Percentiles rank a stretch among this genome's conserved stretches.
These are phyloP conservation scores for Lactarius sanguifluus DNA, from an alignment of 768 basidiomycete genomes.

Conservation along the genomic window DNA sequence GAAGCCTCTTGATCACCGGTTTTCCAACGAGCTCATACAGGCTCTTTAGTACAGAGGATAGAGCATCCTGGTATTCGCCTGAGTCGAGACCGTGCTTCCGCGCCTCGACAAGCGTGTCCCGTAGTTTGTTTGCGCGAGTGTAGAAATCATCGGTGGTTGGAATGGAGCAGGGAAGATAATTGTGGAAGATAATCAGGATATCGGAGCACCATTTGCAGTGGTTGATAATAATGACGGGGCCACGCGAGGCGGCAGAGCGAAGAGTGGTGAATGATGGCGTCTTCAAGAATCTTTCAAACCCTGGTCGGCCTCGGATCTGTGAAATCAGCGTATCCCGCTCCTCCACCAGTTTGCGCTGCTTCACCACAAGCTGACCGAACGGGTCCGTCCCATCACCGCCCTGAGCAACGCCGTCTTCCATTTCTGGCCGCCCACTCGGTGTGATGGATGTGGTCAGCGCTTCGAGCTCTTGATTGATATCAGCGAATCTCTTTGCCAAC, in stretches of 20 bases:
- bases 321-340: conserved; percentile 1
- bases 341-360: background rate
- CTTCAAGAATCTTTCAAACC: conserved; percentile 13
- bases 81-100: background rate
- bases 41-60: background rate
- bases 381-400: background rate
- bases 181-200: conserved; percentile 7
- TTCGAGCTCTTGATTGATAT: background rate
- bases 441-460: background rate
- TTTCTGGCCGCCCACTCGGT: background rate
- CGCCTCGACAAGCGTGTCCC: background rate
- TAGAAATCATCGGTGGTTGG: conserved; percentile 1
- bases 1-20: background rate
- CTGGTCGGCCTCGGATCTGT: conserved; percentile 2
- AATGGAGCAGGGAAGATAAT: background rate
- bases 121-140: background rate
- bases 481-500: conserved; percentile 3
- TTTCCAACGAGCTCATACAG: conserved; percentile 9
- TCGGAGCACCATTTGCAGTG: conserved; percentile 9
- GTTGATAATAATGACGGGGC: conserved; percentile 13
- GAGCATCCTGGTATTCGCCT: background rate
- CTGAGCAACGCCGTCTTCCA: background rate
- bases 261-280: background rate
- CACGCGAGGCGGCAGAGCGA: background rate
- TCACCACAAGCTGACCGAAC: background rate